Base-by-base conservation (phyloP, 2,329 filamentous ascomycete genomes). In the Colletotrichum somersetense region DNA sequence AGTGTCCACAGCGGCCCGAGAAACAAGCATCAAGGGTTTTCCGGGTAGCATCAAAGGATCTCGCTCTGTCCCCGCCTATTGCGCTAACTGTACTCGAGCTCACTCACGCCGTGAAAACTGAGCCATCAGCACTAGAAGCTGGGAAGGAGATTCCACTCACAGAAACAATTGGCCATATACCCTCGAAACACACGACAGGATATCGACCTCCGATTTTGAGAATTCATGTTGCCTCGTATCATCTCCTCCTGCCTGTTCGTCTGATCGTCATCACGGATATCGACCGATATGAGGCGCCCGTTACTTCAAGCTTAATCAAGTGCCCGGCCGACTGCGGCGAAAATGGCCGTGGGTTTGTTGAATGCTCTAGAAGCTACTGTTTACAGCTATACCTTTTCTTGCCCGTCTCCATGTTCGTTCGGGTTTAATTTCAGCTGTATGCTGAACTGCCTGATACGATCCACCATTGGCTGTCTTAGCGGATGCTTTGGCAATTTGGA, bases 21-120 rank as follows among this genome's bases (percentile, higher is more conserved):
- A 61, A 69, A 7, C 66, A 69, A 64, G 66, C 69, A 72, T 64
- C 59, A 69, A 64, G 66, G 69, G 69, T 46, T 64, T 59, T 48
- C 40, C 55, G 33, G 66, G 35, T 72, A 26, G 58, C 53, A 59
- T 59, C 69, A 53, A 55, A n/a, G 52, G 30, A 30, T 30, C 30
- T 20, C 26, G 38, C 64, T 6, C 10, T 33, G 46, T 12, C 23
- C n/a, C 35, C 20, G 26, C 40, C 50, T 30, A 14, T 30, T 59
- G 35, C 57, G 64, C 68, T 23, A 67, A 8, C 42, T 50, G 40
- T 42, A 18, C 1, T 23, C n/a, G 12, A 26, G 7, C n/a, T 26
- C 20, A 40, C 23, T 23, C 48, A 14, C 8, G 4, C n/a, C 2
- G 18, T 7, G 18, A 3, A 55, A 55, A 35, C 30, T 3, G 18